These are phyloP conservation scores for Rachicladosporium sp. DNA, from an alignment of 2,329 filamentous ascomycete genomes.

Conservation along the genomic window DNA sequence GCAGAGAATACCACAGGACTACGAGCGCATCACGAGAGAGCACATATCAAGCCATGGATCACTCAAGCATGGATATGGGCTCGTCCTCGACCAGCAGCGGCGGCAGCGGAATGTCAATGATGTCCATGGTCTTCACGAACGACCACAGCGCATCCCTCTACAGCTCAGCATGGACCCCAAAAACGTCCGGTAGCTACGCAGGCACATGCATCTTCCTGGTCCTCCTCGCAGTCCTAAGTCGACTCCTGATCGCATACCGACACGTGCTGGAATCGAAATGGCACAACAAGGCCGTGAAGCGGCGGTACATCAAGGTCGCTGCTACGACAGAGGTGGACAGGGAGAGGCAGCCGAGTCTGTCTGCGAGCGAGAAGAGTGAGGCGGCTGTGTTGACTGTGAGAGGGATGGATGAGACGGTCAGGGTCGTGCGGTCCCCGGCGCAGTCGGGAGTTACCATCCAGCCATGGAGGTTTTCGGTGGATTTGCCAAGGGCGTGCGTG, in stretches of 20 bases:
- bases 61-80: slow-evolving; percentile 5
- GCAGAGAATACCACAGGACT: too few species aligned
- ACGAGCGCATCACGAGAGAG: too few species aligned
- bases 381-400: slow-evolving; percentile 57
- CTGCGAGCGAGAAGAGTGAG: slow-evolving; percentile 41
- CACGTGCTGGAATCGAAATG: slow-evolving; percentile 50
- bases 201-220: slow-evolving; percentile 89
- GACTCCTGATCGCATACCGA: slow-evolving; percentile 60
- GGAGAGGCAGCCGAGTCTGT: slow-evolving; percentile 11
- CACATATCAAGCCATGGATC: neutral
- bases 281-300: slow-evolving; percentile 57
- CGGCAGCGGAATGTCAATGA: slow-evolving; percentile 19
- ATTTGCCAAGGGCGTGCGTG: slow-evolving; percentile 59
- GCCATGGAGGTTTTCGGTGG: slow-evolving; percentile 73
- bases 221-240: slow-evolving; percentile 56
- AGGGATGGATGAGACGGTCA: slow-evolving; percentile 68
- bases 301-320: slow-evolving; percentile 64
- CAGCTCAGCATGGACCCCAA: slow-evolving; percentile 62
- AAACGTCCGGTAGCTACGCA: slow-evolving; percentile 58
- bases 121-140: slow-evolving; percentile 54
- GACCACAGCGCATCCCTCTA: slow-evolving; percentile 51
- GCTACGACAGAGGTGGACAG: slow-evolving; percentile 44
- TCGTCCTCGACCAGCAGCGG: slow-evolving; percentile 2
- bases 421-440: slow-evolving; percentile 50
- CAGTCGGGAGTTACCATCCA: slow-evolving; percentile 37